Evolutionary conservation across 2,329 filamentous ascomycete genomes (phyloP), one percentile per base, ranked within the genome.

Genomic region (Nemania abortiva): DNA sequence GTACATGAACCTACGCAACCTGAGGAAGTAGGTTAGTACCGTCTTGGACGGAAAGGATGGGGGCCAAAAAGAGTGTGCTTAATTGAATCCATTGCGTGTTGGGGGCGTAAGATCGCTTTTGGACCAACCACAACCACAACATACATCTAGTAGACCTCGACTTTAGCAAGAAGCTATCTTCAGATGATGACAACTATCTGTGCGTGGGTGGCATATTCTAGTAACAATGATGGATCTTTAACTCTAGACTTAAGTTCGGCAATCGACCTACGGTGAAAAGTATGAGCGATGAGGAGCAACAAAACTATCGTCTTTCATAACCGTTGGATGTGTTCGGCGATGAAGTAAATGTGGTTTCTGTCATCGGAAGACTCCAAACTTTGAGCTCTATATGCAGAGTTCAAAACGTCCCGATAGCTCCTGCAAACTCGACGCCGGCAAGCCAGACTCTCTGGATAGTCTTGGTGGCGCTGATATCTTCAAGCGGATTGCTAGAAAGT

Each of bases 341-440:
- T 78, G 47, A 81, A 82, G 69, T 80, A 79, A 31, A 81, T 80
- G 56, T 79, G 79, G 39, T 78, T 76, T 27, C 80, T 78, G 53
- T 77, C 72, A 45, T 81, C 80, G 61, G 73, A 71, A 2, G 74
- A 72, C 37, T 78, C 78, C 4, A 76, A 66, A 54, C 76, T 79
- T 47, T 76, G 78, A 5, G 79, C 7, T 20, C 18, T n/a, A 37
- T 34, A 20, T 6, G 18, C 20, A 15, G 34, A 24, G n/a, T 3
- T 55, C 22, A 69, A n/a, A 70, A 70, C 18, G 63, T 64, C 5
- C 67, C 67, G 7, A 70, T 55, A 37, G 39, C 10, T 18, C 67
- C 67, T 6, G 58, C 22, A 47, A 66, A 70, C 22, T 70, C 60
- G 11, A 65, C 57, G 2, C 68, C 68, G 22, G 60, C 68, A 53